Conservation (phyloP, 164 flowering plant species). For the Brasenia schreberi region DNA sequence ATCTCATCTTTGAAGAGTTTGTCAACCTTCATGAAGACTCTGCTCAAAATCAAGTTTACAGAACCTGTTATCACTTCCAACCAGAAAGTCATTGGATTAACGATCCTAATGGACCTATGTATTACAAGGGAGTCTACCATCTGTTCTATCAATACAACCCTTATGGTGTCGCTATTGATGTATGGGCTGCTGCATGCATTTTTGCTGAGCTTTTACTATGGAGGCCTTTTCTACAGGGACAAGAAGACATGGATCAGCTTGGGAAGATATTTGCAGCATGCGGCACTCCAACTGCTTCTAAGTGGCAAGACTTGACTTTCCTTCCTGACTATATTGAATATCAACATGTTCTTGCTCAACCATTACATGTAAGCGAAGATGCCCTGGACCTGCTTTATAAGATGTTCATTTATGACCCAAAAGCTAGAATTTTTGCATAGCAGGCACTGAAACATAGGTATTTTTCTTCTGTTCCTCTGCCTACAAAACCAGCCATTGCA, state of each 20-base stretch:
- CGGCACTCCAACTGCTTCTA: slow-evolving; percentile 83
- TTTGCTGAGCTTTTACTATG: slow-evolving; percentile 98
- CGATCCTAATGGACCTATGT: slow-evolving; percentile 21
- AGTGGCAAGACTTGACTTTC: slow-evolving; percentile 88
- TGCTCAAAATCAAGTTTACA: not conserved
- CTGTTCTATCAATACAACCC: slow-evolving; percentile 35
- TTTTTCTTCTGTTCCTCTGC: slow-evolving; percentile 73
- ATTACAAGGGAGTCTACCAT: slow-evolving; percentile 25
- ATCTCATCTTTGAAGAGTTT: slow-evolving; percentile 2
- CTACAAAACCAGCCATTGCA: slow-evolving; percentile 81
- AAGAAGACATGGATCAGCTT: slow-evolving; percentile 88
- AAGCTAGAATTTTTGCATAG: slow-evolving; percentile 61
- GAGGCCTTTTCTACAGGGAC: slow-evolving; percentile 86
- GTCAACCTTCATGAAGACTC: not conserved
- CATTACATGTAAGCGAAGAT: slow-evolving; percentile 81
- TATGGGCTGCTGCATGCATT: slow-evolving; percentile 98
- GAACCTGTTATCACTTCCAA: slow-evolving; percentile 23
- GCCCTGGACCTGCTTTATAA: slow-evolving; percentile 70
- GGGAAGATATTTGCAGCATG: slow-evolving; percentile 92
- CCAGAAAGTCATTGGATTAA: slow-evolving; percentile 24
- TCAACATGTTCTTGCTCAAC: slow-evolving; percentile 61
- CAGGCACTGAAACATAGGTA: slow-evolving; percentile 97
- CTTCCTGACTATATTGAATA: slow-evolving; percentile 94
- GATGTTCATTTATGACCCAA: slow-evolving; percentile 91
- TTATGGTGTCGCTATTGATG: slow-evolving; percentile 95